Percentiles rank a stretch among this genome's conserved stretches.
Conservation (phyloP, 2,329 filamentous ascomycete genomes). For the Waltergamsia citrina region DNA sequence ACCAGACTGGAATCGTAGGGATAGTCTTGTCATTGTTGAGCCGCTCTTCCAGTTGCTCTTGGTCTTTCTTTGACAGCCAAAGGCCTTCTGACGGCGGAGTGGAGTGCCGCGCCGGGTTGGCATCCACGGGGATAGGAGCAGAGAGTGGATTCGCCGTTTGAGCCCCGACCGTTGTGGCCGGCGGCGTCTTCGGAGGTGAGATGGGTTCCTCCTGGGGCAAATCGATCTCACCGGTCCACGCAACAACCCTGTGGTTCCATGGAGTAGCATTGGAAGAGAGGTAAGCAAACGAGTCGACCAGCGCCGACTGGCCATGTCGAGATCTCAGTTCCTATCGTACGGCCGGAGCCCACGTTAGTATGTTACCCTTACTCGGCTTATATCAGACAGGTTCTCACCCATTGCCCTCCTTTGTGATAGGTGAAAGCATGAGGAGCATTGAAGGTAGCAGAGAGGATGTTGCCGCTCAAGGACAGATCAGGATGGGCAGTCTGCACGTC, state of each 20-base stretch:
- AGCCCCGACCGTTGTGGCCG: constrained; percentile 31
- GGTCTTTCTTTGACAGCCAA: constrained; percentile 60
- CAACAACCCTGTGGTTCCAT: constrained; percentile 89
- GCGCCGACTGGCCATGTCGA: constrained; percentile 78
- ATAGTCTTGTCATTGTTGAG: constrained; percentile 65
- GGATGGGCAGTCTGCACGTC: constrained; percentile 48
- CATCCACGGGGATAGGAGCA: constrained; percentile 68
- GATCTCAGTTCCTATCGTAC: constrained; percentile 55
- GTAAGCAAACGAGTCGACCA: constrained; percentile 85
- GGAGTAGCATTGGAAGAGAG: constrained; percentile 74
- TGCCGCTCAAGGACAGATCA: constrained; percentile 49
- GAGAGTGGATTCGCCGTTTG: constrained; percentile 61
- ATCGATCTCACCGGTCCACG: constrained; percentile 87
- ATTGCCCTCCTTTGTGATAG: constrained; percentile 49
- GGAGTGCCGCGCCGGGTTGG: constrained; percentile 42
- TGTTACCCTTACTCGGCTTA: background rate
- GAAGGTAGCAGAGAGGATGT: constrained; percentile 57
- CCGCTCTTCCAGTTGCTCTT: constrained; percentile 63
- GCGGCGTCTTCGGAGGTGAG: constrained; percentile 37
- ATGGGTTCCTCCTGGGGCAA: constrained; percentile 29
- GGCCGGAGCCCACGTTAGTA: background rate
- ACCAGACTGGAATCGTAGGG: constrained; percentile 80
- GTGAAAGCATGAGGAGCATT: constrained; percentile 51
- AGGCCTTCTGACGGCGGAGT: constrained; percentile 58
- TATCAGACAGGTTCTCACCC: constrained; percentile 36